Evolutionary conservation across 2,329 filamentous ascomycete species (phyloP).

Genomic region (Fusarium kyushuense): DNA sequence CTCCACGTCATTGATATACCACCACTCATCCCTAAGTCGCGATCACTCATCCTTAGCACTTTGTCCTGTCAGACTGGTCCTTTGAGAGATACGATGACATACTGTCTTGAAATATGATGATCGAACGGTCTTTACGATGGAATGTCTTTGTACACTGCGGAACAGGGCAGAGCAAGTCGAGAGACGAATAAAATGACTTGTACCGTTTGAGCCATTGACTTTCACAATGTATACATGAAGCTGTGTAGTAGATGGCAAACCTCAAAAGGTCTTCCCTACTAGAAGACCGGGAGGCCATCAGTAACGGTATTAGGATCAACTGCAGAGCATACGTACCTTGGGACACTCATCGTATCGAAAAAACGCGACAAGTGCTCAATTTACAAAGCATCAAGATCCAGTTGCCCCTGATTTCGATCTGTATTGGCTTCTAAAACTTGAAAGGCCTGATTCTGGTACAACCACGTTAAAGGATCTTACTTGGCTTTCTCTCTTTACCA

Average conservation of each 20-base stretch:
- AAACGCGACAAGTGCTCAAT: too few species aligned
- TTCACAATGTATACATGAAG: background rate
- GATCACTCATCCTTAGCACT: background rate
- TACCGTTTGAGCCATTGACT: background rate
- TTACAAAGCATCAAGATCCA: too few species aligned
- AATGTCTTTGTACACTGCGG: background rate
- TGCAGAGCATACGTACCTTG: background rate
- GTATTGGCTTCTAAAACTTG: too few species aligned
- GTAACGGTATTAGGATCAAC: background rate
- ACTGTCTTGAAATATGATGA: background rate
- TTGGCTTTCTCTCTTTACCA: conserved; percentile 59
- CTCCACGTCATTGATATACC: background rate
- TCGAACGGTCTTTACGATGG: background rate
- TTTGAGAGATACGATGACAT: background rate
- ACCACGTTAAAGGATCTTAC: conserved; percentile 63
- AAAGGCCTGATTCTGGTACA: conserved; percentile 62
- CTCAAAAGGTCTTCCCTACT: background rate
- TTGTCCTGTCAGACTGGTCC: background rate
- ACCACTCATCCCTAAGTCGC: background rate
- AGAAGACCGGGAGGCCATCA: background rate
- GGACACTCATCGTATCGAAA: background rate
- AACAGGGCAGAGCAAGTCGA: background rate
- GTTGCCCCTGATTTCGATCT: too few species aligned
- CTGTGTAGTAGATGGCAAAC: background rate
- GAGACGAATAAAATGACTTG: background rate